Percentiles rank a stretch among this genome's conserved stretches.
phyloP scores from a whole-genome alignment of 768 basidiomycete species.

The Hygrocybe punicea region DNA sequence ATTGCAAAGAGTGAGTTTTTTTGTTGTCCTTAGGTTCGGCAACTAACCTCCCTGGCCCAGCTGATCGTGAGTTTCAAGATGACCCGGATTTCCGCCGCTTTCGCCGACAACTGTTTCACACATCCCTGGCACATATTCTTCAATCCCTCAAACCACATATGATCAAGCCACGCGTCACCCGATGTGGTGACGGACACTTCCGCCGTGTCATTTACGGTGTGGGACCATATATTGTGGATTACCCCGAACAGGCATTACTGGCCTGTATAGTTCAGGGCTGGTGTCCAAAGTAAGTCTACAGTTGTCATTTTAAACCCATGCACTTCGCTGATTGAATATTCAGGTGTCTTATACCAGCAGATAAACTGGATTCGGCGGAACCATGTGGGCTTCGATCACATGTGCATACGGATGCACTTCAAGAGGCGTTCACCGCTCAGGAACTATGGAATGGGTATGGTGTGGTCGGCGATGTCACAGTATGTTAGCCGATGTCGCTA shows the following conservation, averaged over 20 bases:
- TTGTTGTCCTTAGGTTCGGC: background rate
- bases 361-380: constrained; percentile 11
- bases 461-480: background rate
- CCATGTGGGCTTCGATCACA: background rate
- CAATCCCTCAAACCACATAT: constrained; percentile 21
- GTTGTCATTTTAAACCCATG: background rate
- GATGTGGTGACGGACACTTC: constrained; percentile 28
- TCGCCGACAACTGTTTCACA: constrained; percentile 24
- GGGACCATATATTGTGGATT: constrained; percentile 30
- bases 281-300: constrained; percentile 26
- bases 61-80: constrained; percentile 13
- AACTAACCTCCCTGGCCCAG: constrained; percentile 1
- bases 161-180: constrained; percentile 21
- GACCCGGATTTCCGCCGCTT: constrained; percentile 19
- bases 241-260: constrained; percentile 25
- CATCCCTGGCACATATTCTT: constrained; percentile 16
- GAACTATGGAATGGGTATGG: background rate
- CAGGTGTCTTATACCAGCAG: constrained; percentile 13
- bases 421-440: background rate
- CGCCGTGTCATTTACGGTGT: constrained; percentile 21
- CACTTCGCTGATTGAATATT: background rate
- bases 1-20: constrained; percentile 35
- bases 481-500: background rate
- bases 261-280: constrained; percentile 23
- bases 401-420: background rate